Conservation (phyloP, 495 filamentous ascomycete genomes). For the Amniculicola lignicola region DNA sequence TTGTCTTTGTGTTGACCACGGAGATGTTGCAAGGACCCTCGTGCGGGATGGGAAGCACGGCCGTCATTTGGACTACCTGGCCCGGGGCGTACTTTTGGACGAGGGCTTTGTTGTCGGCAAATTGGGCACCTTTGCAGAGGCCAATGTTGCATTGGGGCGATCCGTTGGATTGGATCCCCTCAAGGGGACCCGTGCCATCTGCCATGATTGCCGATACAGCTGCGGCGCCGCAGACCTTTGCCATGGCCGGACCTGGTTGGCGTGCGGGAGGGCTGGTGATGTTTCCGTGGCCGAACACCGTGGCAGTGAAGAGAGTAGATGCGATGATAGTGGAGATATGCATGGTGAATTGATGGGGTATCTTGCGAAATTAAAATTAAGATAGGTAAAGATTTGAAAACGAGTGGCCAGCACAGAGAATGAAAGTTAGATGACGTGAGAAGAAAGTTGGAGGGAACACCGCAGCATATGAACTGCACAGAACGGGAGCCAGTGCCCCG, state of each 20-base stretch:
- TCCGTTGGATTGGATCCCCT: constrained; percentile 18
- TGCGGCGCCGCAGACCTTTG: constrained; percentile 10
- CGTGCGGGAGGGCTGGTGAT: constrained; percentile 22
- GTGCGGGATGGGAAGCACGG: constrained; percentile 24
- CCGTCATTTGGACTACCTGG: constrained; percentile 11
- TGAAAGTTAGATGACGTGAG: not conserved
- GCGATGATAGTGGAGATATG: constrained; percentile 6
- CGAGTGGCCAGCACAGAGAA: constrained; percentile 30
- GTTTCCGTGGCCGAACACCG: constrained; percentile 24
- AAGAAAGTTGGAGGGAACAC: not conserved
- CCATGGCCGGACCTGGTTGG: constrained; percentile 16
- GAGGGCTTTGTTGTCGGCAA: constrained; percentile 18
- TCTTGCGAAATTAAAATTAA: not conserved
- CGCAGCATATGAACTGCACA: not conserved
- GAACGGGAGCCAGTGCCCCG: not conserved
- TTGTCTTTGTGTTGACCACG: constrained; percentile 20
- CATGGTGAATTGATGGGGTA: constrained; percentile 9
- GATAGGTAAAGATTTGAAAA: constrained; percentile 2
- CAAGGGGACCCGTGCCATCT: constrained; percentile 19
- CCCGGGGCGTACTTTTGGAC: constrained; percentile 21
- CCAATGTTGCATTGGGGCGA: constrained; percentile 21
- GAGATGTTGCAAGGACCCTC: constrained; percentile 25
- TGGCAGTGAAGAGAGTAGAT: constrained; percentile 3
- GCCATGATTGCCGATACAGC: constrained; percentile 20
- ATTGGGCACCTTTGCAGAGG: constrained; percentile 30